A percentile compares a stretch with the other conserved stretches of the same genome.
Conservation (phyloP, 306 rosid genomes). For the Cicer arietinum region DNA sequence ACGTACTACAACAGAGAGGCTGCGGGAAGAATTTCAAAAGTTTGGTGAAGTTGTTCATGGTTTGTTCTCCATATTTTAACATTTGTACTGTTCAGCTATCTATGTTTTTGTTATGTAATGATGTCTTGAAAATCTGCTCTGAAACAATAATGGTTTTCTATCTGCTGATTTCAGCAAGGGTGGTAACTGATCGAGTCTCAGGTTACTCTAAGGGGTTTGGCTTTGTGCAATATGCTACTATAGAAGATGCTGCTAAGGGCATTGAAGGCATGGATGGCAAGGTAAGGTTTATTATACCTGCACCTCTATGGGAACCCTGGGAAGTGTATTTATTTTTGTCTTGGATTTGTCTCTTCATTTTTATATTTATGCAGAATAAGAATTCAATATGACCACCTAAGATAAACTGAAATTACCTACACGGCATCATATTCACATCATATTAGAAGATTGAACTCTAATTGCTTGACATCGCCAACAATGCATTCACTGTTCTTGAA, state of each 20-base stretch:
- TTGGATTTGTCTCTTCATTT: slow-evolving; percentile 4
- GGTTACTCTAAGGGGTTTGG: slow-evolving; percentile 97
- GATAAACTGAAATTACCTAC: slow-evolving; percentile 2
- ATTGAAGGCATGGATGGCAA: slow-evolving; percentile 97
- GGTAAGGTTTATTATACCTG: slow-evolving; percentile 54
- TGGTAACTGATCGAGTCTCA: slow-evolving; percentile 84
- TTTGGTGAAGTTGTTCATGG: slow-evolving; percentile 92
- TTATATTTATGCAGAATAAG: neutral
- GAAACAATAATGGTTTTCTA: neutral
- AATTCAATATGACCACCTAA: neutral
- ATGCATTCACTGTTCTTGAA: neutral
- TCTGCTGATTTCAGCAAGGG: slow-evolving; percentile 69
- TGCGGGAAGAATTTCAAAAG: slow-evolving; percentile 70
- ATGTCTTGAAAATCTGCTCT: slow-evolving; percentile 24
- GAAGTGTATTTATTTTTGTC: slow-evolving; percentile 23
- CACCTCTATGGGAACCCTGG: neutral
- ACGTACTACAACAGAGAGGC: slow-evolving; percentile 79
- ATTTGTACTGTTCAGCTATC: slow-evolving; percentile 7
- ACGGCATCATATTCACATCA: neutral
- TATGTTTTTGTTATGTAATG: slow-evolving; percentile 10
- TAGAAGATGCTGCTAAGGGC: slow-evolving; percentile 87
- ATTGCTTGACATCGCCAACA: neutral
- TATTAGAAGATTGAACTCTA: slow-evolving; percentile 8
- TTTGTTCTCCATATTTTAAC: slow-evolving; percentile 40
- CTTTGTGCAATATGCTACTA: slow-evolving; percentile 78